Conservation (phyloP, 768 basidiomycete genomes). For the Mycena kentingensis region DNA sequence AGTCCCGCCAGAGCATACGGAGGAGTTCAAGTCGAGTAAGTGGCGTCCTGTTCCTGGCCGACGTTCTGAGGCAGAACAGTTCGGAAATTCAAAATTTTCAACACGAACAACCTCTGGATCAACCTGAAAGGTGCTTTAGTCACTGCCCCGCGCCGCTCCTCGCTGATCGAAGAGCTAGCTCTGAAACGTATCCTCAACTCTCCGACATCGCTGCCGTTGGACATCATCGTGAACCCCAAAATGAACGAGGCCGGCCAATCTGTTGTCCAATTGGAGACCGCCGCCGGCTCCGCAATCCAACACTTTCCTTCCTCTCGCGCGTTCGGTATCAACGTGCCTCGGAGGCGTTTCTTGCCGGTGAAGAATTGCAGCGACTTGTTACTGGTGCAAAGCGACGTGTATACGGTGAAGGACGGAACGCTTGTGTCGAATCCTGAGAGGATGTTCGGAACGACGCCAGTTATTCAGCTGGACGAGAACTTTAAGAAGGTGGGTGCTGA, state of each 20-base stretch:
- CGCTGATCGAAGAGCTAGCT: constrained; percentile 36
- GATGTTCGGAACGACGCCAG: constrained; percentile 87
- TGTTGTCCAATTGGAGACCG: constrained; percentile 84
- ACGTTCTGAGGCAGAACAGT: no score
- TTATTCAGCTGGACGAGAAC: constrained; percentile 94
- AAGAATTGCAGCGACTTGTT: constrained; percentile 87
- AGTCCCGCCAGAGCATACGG: constrained; percentile 88
- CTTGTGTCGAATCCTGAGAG: constrained; percentile 79
- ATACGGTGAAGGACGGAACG: constrained; percentile 85
- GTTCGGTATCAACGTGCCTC: constrained; percentile 95
- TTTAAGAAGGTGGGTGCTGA: constrained; percentile 82
- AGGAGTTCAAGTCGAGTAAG: constrained; percentile 87
- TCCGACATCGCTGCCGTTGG: constrained; percentile 61
- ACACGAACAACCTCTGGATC: constrained; percentile 69
- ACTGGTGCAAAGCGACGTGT: constrained; percentile 90
- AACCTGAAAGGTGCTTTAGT: constrained; percentile 50
- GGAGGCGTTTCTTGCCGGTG: constrained; percentile 89
- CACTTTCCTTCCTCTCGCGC: constrained; percentile 67
- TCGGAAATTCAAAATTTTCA: constrained; percentile 82
- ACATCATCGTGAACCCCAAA: constrained; percentile 81
- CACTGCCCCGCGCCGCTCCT: no score
- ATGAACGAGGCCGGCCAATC: constrained; percentile 67
- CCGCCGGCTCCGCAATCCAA: constrained; percentile 92
- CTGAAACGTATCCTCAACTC: constrained; percentile 80
- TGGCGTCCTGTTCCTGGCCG: no score